Conservation (phyloP, 768 basidiomycete genomes). For the Boletellus ananas region DNA sequence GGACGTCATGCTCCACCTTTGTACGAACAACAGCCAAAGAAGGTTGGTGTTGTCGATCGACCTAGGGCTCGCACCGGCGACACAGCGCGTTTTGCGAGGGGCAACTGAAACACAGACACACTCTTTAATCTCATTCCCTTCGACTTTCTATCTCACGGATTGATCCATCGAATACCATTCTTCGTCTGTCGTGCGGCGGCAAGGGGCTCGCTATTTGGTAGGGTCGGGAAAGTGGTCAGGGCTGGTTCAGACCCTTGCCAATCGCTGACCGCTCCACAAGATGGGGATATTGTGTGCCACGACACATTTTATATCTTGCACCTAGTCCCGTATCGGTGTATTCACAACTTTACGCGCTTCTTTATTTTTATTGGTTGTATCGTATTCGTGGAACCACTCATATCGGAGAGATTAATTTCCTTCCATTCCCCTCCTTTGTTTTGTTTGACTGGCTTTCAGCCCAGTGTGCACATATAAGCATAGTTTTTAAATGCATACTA, state of each 20-base stretch:
- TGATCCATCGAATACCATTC: constrained; percentile 11
- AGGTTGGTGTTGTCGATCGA: constrained; percentile 50
- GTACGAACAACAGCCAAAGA: constrained; percentile 23
- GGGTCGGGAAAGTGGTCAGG: too few species aligned
- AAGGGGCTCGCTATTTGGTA: neutral
- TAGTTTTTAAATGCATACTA: constrained; percentile 13
- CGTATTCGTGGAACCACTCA: constrained; percentile 24
- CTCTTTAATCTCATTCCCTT: constrained; percentile 12
- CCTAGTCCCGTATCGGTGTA: constrained; percentile 12
- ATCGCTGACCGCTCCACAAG: too few species aligned
- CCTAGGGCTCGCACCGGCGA: constrained; percentile 68
- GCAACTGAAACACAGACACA: constrained; percentile 18
- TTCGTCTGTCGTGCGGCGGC: constrained; percentile 11
- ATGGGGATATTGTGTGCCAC: neutral
- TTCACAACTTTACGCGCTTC: neutral
- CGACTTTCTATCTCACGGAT: constrained; percentile 11
- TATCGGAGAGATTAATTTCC: constrained; percentile 16
- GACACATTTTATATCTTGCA: constrained; percentile 10
- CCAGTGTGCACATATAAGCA: constrained; percentile 24
- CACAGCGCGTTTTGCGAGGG: constrained; percentile 57
- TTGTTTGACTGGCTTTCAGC: constrained; percentile 24
- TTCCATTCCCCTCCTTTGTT: constrained; percentile 13
- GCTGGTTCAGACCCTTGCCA: too few species aligned
- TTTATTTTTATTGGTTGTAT: constrained; percentile 30
- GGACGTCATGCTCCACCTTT: constrained; percentile 6